Evolutionary conservation across 768 basidiomycete genomes (phyloP), one percentile per base, ranked within the genome.

Genomic region (Mycena latifolia): DNA sequence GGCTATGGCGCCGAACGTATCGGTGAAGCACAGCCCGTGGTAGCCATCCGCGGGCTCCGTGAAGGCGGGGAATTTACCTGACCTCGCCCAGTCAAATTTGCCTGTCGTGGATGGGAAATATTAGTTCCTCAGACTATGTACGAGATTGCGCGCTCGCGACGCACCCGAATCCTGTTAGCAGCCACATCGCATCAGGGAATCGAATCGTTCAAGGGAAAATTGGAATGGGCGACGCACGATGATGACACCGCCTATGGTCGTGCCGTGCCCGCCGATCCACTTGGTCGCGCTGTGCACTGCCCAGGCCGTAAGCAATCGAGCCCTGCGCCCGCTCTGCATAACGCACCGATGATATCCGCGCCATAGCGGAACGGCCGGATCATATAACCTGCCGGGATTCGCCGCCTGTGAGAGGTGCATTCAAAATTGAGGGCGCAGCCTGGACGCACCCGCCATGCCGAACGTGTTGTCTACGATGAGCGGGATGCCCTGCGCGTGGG

Each of bases 181-280:
- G n/a, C n/a, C n/a, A n/a, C n/a, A n/a, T n/a, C n/a, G n/a, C n/a
- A n/a, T n/a, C n/a, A n/a, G n/a, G n/a, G n/a, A n/a, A n/a, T n/a
- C 7, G 8, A 24, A 8, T 11, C 18, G 10, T 27, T 63, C 12
- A 47, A 5, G 24, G 39, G n/a, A 33, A 27, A 10, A 27, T 3
- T 48, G 6, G 22, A 28, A 37, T 27, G 12, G 4, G 4, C 12
- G 25, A n/a, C n/a, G n/a, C n/a, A n/a, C 50, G 51, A 94, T 76
- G 63, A 95, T 79, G 29, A 93, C 86, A 45, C 93, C 93, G 5
- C 84, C 92, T 51, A 95, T 92, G 25, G 90, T 91, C 0, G 89
- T 93, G 31, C 93, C 92, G 65, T 93, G 92, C 0, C 91, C 90
- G 15, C 90, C 89, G 35, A 94, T 93, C 93, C 93, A 95, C 72